A percentile compares a stretch with the other conserved stretches of the same genome.
Conservation (phyloP, 2,329 filamentous ascomycete genomes). For the Hypoxylon sp. region DNA sequence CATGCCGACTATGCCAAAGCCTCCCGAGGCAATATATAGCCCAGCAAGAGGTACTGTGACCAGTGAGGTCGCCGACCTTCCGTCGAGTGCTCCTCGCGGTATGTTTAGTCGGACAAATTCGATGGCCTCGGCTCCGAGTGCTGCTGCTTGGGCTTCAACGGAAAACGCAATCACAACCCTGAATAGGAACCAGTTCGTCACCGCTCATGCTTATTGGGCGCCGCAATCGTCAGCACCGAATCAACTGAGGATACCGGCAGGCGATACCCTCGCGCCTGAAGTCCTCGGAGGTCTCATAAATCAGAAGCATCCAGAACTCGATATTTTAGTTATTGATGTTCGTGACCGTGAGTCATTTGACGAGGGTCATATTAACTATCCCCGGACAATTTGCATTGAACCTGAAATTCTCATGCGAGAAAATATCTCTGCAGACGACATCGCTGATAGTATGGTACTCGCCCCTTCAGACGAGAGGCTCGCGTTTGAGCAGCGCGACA, state of each 20-base stretch:
- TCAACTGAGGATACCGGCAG: slow-evolving; percentile 66
- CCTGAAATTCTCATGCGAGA: slow-evolving; percentile 78
- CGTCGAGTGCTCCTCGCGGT: slow-evolving; percentile 73
- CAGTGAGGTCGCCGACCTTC: slow-evolving; percentile 73
- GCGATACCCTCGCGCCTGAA: slow-evolving; percentile 73
- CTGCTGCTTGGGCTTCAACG: slow-evolving; percentile 48
- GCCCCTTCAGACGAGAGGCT: slow-evolving; percentile 80
- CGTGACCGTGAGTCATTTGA: slow-evolving; percentile 85
- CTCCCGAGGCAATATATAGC: slow-evolving; percentile 82
- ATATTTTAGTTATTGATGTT: slow-evolving; percentile 88
- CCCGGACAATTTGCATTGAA: slow-evolving; percentile 90
- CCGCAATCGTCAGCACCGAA: slow-evolving; percentile 56
- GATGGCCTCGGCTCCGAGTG: slow-evolving; percentile 55
- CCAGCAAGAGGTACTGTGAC: slow-evolving; percentile 80
- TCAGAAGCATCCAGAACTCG: slow-evolving; percentile 63
- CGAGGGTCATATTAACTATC: slow-evolving; percentile 87
- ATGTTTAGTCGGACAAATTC: slow-evolving; percentile 73
- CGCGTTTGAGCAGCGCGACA: slow-evolving; percentile 78
- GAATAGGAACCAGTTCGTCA: slow-evolving; percentile 54
- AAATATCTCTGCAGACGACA: slow-evolving; percentile 72
- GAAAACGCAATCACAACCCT: slow-evolving; percentile 50
- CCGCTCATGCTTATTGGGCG: slow-evolving; percentile 49
- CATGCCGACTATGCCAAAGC: slow-evolving; percentile 73
- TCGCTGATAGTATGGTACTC: slow-evolving; percentile 77
- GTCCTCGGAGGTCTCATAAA: slow-evolving; percentile 79